phyloP scores from a whole-genome alignment of 805 yeast species.

The Kockiozyma suomiensis region DNA sequence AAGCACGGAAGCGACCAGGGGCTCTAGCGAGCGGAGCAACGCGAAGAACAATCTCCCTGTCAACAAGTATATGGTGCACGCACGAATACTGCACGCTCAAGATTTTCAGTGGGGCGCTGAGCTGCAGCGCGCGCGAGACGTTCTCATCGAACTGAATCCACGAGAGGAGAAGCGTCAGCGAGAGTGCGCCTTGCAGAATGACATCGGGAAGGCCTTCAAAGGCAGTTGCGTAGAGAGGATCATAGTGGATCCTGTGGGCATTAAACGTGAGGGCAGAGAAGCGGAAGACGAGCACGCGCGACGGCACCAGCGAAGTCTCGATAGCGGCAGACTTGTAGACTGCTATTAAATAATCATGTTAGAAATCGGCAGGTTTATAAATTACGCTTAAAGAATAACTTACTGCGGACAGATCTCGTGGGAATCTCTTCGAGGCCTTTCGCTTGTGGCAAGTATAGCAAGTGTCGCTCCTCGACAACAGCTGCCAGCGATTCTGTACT shows the following conservation, averaged over 20 bases:
- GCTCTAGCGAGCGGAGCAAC: not conserved
- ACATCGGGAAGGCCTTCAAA: slow-evolving; percentile 63
- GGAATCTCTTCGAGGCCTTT: not conserved
- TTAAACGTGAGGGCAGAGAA: slow-evolving; percentile 80
- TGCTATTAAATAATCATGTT: too few species aligned
- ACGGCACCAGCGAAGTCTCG: slow-evolving; percentile 21
- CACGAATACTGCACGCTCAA: slow-evolving; percentile 23
- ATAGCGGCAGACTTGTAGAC: not conserved
- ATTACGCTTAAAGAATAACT: too few species aligned
- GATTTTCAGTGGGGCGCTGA: not conserved
- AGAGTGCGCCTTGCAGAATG: slow-evolving; percentile 81
- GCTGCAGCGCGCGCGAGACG: slow-evolving; percentile 1
- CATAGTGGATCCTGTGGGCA: slow-evolving; percentile 82
- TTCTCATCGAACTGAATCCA: slow-evolving; percentile 46
- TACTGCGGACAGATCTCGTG: not conserved
- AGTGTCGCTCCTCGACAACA: slow-evolving; percentile 19
- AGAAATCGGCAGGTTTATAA: too few species aligned
- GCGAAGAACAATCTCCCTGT: slow-evolving; percentile 7
- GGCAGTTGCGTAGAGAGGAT: slow-evolving; percentile 53
- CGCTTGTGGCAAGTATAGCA: slow-evolving; percentile 8
- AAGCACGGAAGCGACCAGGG: slow-evolving; percentile 10
- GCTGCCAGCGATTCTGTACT: not conserved
- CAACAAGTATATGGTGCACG: slow-evolving; percentile 15
- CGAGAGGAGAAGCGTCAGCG: slow-evolving; percentile 61
- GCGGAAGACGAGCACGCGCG: slow-evolving; percentile 25